Percentiles rank a stretch among this genome's conserved stretches.
phyloP scores from a whole-genome alignment of 495 filamentous ascomycete genomes.

The Beverwykella pulmonaria region DNA sequence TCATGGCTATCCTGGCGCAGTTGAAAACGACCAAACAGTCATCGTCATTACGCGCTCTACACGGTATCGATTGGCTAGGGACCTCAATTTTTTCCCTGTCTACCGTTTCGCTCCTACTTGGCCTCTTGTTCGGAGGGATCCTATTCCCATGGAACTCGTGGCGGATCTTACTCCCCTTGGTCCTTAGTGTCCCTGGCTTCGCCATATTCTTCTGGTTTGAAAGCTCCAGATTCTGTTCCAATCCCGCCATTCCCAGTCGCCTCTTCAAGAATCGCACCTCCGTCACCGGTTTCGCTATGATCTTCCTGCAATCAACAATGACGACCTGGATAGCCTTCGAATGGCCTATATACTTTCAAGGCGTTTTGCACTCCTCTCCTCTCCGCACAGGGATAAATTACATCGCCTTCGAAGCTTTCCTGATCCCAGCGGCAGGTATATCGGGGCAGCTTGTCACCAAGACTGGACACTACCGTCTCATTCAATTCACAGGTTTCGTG shows the following conservation, averaged over 20 bases:
- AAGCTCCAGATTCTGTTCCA: neutral
- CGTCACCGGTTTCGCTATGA: neutral
- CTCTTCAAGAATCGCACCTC: conserved; percentile 9
- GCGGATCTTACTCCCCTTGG: neutral
- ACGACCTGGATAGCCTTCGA: neutral
- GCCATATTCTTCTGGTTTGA: neutral
- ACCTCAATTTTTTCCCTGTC: conserved; percentile 1
- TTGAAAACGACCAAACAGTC: neutral
- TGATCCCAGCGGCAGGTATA: too few species aligned
- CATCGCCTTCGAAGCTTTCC: too few species aligned
- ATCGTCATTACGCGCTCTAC: neutral
- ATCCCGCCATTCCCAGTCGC: conserved; percentile 2
- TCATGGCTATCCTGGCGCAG: conserved; percentile 23
- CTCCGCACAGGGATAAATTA: too few species aligned
- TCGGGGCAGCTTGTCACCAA: too few species aligned
- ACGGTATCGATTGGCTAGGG: neutral
- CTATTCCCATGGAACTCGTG: neutral
- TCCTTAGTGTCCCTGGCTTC: conserved; percentile 4
- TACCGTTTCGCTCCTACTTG: conserved; percentile 5
- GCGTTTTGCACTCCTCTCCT: too few species aligned
- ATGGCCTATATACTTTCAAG: too few species aligned
- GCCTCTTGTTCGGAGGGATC: neutral
- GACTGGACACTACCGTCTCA: too few species aligned
- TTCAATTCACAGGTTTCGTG: too few species aligned
- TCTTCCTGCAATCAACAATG: neutral